Base-by-base conservation (phyloP, 2,329 filamentous ascomycete genomes). In the Pseudohalonectria lignicola region DNA sequence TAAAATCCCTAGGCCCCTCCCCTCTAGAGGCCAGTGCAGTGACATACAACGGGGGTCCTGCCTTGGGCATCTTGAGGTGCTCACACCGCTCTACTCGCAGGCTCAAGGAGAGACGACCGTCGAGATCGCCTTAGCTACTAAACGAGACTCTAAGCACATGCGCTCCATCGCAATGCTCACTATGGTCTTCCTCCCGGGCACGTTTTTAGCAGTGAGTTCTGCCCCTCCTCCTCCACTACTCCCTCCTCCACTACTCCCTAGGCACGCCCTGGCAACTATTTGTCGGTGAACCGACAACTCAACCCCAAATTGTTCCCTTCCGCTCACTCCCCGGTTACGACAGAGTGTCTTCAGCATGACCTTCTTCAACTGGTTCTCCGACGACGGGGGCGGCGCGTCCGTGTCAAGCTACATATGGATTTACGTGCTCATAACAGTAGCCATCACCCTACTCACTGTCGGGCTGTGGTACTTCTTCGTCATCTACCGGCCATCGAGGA, bases 101-200 rank as follows among this genome's bases (percentile, higher is more conserved):
- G 45, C 47, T 7, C 43, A 55, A 20, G 48, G 47, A 6, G 52
- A 53, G 19, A 53, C 46, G 2, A 55, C 54, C 15, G 43, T 55
- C 4, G 41, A 52, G 19, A 55, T 57, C 20, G 51, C 53, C 0
- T n/a, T 47, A 3, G 50, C 46, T 4, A 53, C 49, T 2, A 45
- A 46, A 2, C 43, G 46, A 21, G 53, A 57, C 34, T 55, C 53
- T 0, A 44, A 42, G 11, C 44, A 52, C 7, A 53, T 57, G 53
- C 41, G 49, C 4, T 50, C 49, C 1, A 56, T 57, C 10, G 48
- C 53, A 0, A 21, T 55, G 1, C 41, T 57, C 6, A 53, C 54
- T 0, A 56, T 57, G 53, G 31, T 57, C 1, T 57, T 55, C 31
- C 43, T 57, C 0, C 54, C 53, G 0, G 52, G 52, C 1, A 57